phyloP scores from a whole-genome alignment of 306 rosid species.

The Vigna radiata region DNA sequence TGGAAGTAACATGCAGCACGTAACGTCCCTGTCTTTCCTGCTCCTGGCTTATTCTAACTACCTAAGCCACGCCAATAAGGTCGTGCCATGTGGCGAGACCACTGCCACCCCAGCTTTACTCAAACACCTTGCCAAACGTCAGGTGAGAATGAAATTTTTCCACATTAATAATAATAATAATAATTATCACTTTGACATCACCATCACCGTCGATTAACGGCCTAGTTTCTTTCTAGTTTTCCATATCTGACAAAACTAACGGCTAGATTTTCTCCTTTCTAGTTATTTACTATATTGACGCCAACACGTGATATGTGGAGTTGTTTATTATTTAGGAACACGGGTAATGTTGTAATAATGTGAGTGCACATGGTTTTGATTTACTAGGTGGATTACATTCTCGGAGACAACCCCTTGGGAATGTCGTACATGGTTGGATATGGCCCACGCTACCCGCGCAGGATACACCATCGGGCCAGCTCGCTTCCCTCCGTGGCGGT shows the following conservation, averaged over 20 bases:
- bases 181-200: neutral
- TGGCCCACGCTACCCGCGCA: conserved; percentile 81
- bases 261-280: conserved; percentile 61
- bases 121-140: conserved; percentile 75
- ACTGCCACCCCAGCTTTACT: conserved; percentile 79
- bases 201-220: conserved; percentile 28
- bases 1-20: conserved; percentile 99
- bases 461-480: conserved; percentile 92
- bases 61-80: conserved; percentile 87
- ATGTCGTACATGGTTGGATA: conserved; percentile 99
- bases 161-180: too few species aligned
- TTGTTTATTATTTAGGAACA: neutral
- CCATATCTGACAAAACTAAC: conserved; percentile 54
- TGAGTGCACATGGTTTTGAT: conserved; percentile 38
- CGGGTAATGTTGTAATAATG: neutral
- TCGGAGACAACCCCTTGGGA: conserved; percentile 86
- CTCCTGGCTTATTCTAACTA: conserved; percentile 84
- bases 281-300: conserved; percentile 11
- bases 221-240: conserved; percentile 27
- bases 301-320: conserved; percentile 22
- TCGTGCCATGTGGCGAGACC: conserved; percentile 82
- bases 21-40: conserved; percentile 88
- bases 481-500: conserved; percentile 76
- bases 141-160: conserved; percentile 53
- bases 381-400: conserved; percentile 87